Evolutionary conservation across 2,329 filamentous ascomycete genomes (phyloP), one percentile per base, ranked within the genome.

Genomic region (Blastomyces parvus): DNA sequence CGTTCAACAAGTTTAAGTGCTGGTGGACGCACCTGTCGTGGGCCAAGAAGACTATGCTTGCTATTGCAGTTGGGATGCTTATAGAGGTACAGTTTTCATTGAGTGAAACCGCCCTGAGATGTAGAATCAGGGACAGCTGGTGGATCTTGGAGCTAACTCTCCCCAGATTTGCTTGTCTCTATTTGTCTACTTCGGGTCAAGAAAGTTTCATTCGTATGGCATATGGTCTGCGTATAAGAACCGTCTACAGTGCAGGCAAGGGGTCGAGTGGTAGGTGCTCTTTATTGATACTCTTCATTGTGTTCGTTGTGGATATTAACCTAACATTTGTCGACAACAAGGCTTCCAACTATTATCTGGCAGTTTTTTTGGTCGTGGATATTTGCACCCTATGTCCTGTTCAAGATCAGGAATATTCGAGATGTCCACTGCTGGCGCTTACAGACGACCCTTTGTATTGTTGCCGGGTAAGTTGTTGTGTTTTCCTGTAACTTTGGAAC

Each of bases 351-450:
- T 0, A 81, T 86, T 55, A 77, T 86, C 61, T 88, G 85, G 85
- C 85, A 87, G 67, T 78, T 86, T 60, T 74, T 85, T 63, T 88
- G 84, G 85, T 80, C 84, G 17, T 87, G 83, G 81, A 71, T 85
- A 55, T 80, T 84, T 64, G 84, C 85, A 2, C 84, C 86, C 25
- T 78, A 82, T 65, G 79, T 86, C 64, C 77, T 87, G 9, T 86
- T 80, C 78, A 78, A 80, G 67, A 81, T 84, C 42, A 79, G 84
- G 8, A 76, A 78, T 19, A 81, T 87, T 66, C 79, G 78, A n/a
- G 84, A 87, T 69, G 83, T 83, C 2, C 82, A 86, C 67, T 81
- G 83, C 62, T 88, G 85, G 85, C 78, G 84, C 25, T 70, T 82
- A 5, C 84, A 87, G 69, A 86, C 84, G 60, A 80, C 83, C 14